Percentiles rank a stretch among this genome's conserved stretches.
Conservation (phyloP, 306 rosid species). For the Quercus berberidifolia region DNA sequence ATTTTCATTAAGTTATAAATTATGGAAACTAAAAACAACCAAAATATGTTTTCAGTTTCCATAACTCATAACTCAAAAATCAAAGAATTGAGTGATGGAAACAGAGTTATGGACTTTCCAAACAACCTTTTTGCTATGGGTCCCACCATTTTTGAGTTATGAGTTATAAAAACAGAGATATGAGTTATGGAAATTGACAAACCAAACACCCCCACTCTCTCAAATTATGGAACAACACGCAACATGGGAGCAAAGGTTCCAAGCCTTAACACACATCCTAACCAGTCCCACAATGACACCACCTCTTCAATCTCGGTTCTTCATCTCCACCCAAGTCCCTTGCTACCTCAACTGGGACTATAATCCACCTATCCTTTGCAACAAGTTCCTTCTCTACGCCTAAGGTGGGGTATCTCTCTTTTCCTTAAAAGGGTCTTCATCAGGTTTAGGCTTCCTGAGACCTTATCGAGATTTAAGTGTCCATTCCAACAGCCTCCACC, state of each 20-base stretch:
- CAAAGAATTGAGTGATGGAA: too few relatives aligned
- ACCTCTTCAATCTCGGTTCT: conserved; percentile 60
- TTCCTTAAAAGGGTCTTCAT: conserved; percentile 54
- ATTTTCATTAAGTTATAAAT: too few relatives aligned
- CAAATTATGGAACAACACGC: conserved; percentile 38
- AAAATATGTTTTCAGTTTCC: too few relatives aligned
- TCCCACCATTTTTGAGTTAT: too few relatives aligned
- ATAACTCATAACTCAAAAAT: too few relatives aligned
- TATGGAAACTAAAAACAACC: too few relatives aligned
- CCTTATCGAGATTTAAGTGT: conserved; percentile 81
- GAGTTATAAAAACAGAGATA: too few relatives aligned
- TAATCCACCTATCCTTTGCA: conserved; percentile 76
- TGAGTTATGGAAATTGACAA: too few relatives aligned
- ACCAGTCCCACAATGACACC: conserved; percentile 63
- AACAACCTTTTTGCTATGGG: too few relatives aligned
- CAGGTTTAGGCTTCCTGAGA: conserved; percentile 33
- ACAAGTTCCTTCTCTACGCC: conserved; percentile 41
- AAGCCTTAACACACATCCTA: conserved; percentile 76
- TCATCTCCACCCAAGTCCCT: conserved; percentile 65
- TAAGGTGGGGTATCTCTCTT: conserved; percentile 49
- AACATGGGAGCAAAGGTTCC: conserved; percentile 49
- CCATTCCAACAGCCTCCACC: conserved; percentile 82
- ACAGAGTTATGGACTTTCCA: too few relatives aligned
- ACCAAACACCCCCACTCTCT: too few relatives aligned
- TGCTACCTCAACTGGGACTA: conserved; percentile 75